Conservation (phyloP, 2,329 filamentous ascomycete genomes). For the Penicillium sp. region DNA sequence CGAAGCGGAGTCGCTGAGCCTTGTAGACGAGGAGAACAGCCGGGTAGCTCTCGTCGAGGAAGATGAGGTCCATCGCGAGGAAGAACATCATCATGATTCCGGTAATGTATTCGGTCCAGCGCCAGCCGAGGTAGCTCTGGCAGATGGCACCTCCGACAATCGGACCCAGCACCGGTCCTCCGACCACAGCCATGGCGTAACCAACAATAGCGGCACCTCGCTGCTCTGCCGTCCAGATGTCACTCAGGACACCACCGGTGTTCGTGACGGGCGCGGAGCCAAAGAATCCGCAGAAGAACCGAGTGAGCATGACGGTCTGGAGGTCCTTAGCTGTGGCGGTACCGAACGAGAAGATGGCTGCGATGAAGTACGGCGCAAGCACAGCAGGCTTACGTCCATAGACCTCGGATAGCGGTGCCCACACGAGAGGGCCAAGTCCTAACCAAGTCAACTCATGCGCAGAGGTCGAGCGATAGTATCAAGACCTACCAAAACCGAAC, state of each 20-base stretch:
- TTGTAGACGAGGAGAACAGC: constrained; percentile 54
- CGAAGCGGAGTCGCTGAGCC: constrained; percentile 51
- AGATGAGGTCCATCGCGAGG: constrained; percentile 47
- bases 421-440: too few species aligned
- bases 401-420: too few species aligned
- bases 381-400: too few species aligned
- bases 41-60: constrained; percentile 59
- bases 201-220: constrained; percentile 59
- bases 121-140: constrained; percentile 39
- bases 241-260: constrained; percentile 59
- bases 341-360: constrained; percentile 56
- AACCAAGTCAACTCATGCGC: too few species aligned
- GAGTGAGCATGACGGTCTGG: constrained; percentile 56
- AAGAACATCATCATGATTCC: constrained; percentile 55
- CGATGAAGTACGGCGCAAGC: constrained; percentile 59
- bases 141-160: constrained; percentile 47
- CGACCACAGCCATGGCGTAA: constrained; percentile 59
- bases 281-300: constrained; percentile 58
- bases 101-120: constrained; percentile 47
- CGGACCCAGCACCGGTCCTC: constrained; percentile 51
- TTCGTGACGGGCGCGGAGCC: constrained; percentile 59
- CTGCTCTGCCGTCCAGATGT: constrained; percentile 53
- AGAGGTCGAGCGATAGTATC: too few species aligned
- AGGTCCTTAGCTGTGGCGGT: constrained; percentile 57
- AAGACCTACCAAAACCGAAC: too few species aligned